Base-by-base conservation (phyloP, 116 monocot species). In the Cymodocea nodosa region DNA sequence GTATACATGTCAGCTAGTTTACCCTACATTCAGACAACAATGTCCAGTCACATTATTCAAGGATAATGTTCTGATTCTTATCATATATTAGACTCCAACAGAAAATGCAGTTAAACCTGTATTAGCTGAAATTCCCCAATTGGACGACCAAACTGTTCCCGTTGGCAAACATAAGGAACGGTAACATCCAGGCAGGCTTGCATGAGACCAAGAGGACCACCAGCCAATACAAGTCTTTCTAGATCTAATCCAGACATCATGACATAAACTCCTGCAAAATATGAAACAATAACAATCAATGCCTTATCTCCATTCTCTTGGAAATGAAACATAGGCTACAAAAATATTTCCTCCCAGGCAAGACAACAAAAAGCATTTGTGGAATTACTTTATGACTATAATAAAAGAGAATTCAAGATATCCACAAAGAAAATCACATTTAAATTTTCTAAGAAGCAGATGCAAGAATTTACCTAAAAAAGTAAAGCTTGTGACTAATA, bases 221-320 rank as follows among this genome's bases (percentile, higher is more conserved):
- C 90, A 57, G 95, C 87, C 60, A 95, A 76, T 60, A 95, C 95
- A 77, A 95, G 87, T 70, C 95, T 90, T 66, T 95, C 95, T 60
- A 95, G 79, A 84, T 95, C 95, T 39, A 95, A 73, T 69, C 95
- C 95, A 6, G 95, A 95, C 95, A 95, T 95, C 90, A 95, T 79
- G 62, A 95, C 90, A 85, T 95, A 95, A 68, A 95, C 95, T 57
- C 95, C 95, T 95, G 50, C 63, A 20, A 68, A 17, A 35, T 4
- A 59, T 4, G 59, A 23, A 51, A 59, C 10, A 15, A 50, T 20
- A 9, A 7, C 15, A 23, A 50, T 49, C 16, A 50, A 44, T 49
- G 13, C 4, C 19, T 11, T 4, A 62, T 13, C 17, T 62, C 6
- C 35, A 1, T 30, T 30, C 30, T 30, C 30, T 30, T 30, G 1